Base-by-base conservation (phyloP, 2,329 filamentous ascomycete genomes). In the Monilinia aucupariae region DNA sequence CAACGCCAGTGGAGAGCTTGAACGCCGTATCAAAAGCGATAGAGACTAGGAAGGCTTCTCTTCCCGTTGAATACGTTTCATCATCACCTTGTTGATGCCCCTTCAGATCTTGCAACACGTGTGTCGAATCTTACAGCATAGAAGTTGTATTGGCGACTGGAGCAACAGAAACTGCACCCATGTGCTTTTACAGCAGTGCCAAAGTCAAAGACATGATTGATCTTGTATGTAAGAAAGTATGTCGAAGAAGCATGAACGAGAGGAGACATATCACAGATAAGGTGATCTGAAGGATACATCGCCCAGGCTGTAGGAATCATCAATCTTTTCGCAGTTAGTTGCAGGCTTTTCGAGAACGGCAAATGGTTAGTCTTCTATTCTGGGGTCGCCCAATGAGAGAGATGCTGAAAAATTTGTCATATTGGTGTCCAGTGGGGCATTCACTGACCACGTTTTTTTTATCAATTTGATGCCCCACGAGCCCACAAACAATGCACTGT, bases 71-170 rank as follows among this genome's bases (percentile, higher is more conserved):
- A 2, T 20, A 13, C 17, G 12, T 53, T 45, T 37, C n/a, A 13
- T 34, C 32, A 20, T 13, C 30, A 69, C 67, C 66, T 66, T 50
- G 37, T 60, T 9, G 69, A 45, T 13, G 68, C 67, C 20, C 68
- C 63, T 20, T 68, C 63, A 20, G 66, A 64, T 27, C 68, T 66
- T 30, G 65, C 67, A 25, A 69, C 68, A n/a, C 68, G 67, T 8
- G 68, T 70, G 43, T 70, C 68, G 27, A 62, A 70, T 13, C 68
- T 68, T 49, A 70, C 68, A 70, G 62, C 45, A 70, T 52, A 13
- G 68, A 68, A 34, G 65, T 68, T 25, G 63, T 66, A 47, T 68
- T 67, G 6, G 66, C 66, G 13, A 64, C 67, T 20, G 63, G 58
- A 17, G 68, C 63, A 27, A 68, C 65, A 17, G 30, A 51, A 12